Base-by-base conservation (phyloP, 2,329 filamentous ascomycete genomes). In the Blastomyces gilchristii region DNA sequence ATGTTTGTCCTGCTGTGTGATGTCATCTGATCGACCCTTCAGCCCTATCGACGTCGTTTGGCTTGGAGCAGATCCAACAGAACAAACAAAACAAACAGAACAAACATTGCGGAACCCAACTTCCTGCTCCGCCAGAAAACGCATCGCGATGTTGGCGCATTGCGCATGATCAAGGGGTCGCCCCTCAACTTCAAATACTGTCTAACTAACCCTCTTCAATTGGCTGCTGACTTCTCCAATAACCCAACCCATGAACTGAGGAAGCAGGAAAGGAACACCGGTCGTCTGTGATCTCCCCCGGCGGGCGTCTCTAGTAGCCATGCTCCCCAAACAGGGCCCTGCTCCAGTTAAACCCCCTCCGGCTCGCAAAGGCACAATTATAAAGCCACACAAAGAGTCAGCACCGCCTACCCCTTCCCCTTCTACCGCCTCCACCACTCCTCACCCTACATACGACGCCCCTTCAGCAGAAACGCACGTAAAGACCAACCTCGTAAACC, bases 31-130 rank as follows among this genome's bases (percentile, higher is more conserved):
- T n/a, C 18, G 34, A 39, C 2, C 31, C 2, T 9, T 37, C 28
- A 31, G 14, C 28, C 28, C 25, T 8, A 28, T 34, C 31, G 31
- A 34, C 31, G 5, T 4, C 31, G 5, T 4, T 28, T 39, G 37
- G 6, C 37, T 39, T 39, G 9, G 2, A 12, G 37, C 37, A 3
- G 22, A 22, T 14, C 37, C 31, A 25, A 43, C 34, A 9, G 11
- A 47, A 18, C 60, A 47, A 62, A 47, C 60, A 37, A 5, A 47
- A 50, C 60, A 62, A 63, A 63, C 61, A 22, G 41, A 62, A 66
- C 67, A 69, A 67, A 68, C 66, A 45, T 31, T 52, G 61, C 63
- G 68, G 63, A 63, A 58, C 56, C 49, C 49, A 58, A 16, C 37
- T 62, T 60, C 31, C 60, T 28, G 22, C 43, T 58, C 60, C 63